Percentiles rank a stretch among this genome's conserved stretches.
Evolutionary conservation across 805 yeast species (phyloP).

Genomic region (Schizosaccharomyces osmophilus): DNA sequence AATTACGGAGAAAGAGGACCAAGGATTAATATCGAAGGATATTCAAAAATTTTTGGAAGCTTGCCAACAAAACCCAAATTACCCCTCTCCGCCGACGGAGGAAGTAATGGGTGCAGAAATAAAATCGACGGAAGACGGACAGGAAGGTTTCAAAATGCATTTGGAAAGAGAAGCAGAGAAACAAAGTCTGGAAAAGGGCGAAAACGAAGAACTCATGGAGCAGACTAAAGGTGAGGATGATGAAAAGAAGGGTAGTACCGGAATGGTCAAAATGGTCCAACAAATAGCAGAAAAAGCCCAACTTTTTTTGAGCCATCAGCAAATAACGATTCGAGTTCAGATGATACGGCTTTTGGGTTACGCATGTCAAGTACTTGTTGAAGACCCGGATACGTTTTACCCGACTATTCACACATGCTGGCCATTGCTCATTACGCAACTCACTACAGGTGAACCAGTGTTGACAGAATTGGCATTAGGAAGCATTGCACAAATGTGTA

Average conservation of each 20-base stretch:
- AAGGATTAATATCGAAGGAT: neutral
- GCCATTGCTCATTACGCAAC: constrained; percentile 19
- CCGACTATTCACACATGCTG: constrained; percentile 31
- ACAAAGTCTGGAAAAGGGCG: neutral
- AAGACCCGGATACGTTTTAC: constrained; percentile 21
- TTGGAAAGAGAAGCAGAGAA: neutral
- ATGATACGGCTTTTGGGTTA: constrained; percentile 26
- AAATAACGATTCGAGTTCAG: constrained; percentile 29
- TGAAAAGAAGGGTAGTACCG: constrained; percentile 13
- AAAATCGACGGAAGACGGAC: neutral
- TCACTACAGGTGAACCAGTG: constrained; percentile 13
- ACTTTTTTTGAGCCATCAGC: constrained; percentile 40
- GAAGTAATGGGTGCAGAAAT: neutral
- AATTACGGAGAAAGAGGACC: neutral
- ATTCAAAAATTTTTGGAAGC: neutral
- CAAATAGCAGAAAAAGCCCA: constrained; percentile 40
- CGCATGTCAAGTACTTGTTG: constrained; percentile 29
- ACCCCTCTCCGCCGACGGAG: neutral
- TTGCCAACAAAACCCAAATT: neutral
- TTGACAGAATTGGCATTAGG: constrained; percentile 13
- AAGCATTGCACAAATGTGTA: constrained; percentile 12
- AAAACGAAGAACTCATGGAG: constrained; percentile 6
- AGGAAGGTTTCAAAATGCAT: neutral
- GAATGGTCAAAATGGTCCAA: constrained; percentile 15
- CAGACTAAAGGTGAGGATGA: constrained; percentile 17